phyloP scores from a whole-genome alignment of 2,329 filamentous ascomycete genomes.

The Eurotiales sp. region DNA sequence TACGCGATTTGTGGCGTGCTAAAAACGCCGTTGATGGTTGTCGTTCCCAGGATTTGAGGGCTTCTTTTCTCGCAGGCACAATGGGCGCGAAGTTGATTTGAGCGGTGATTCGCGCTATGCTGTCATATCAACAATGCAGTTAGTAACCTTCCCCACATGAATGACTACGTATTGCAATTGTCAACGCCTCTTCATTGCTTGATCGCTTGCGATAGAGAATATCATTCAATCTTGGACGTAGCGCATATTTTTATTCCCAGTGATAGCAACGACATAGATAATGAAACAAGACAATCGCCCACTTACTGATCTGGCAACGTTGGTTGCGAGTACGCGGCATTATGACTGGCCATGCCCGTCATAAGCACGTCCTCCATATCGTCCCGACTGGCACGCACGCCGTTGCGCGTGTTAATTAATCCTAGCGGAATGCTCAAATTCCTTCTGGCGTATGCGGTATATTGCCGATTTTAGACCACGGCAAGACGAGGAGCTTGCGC shows the following conservation, averaged over 20 bases:
- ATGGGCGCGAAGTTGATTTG: slow-evolving; percentile 41
- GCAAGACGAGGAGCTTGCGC: not conserved
- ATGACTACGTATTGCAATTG: too few species aligned
- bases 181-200: too few species aligned
- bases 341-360: not conserved
- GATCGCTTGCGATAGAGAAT: too few species aligned
- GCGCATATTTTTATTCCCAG: not conserved
- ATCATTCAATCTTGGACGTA: not conserved
- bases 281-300: not conserved
- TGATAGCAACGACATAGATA: not conserved
- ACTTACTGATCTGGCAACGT: slow-evolving; percentile 7
- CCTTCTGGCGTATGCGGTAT: not conserved
- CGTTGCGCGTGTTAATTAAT: not conserved
- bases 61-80: slow-evolving; percentile 26
- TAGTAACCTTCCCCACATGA: not conserved
- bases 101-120: slow-evolving; percentile 21
- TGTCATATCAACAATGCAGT: not conserved
- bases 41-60: slow-evolving; percentile 44
- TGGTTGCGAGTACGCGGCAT: not conserved
- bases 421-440: slow-evolving; percentile 1
- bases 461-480: not conserved
- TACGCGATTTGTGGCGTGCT: slow-evolving; percentile 38
- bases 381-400: not conserved
- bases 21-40: slow-evolving; percentile 40
- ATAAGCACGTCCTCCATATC: slow-evolving; percentile 6